phyloP scores from a whole-genome alignment of 2,329 filamentous ascomycete genomes.

The Pseudocercospora crystallina region DNA sequence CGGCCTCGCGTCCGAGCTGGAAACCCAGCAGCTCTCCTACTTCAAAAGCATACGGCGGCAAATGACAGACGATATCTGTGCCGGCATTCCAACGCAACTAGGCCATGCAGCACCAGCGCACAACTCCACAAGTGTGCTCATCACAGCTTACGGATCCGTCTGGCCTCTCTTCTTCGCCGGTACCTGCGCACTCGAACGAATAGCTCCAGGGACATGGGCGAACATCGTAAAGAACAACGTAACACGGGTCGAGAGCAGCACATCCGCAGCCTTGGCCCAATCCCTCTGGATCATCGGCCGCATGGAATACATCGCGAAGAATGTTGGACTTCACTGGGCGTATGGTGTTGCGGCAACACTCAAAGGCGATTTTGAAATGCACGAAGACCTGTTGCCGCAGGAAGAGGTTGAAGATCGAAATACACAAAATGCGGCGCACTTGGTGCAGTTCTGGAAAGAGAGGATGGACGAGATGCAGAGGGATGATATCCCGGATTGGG shows the following conservation, averaged over 20 bases:
- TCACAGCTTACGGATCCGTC: constrained; percentile 32
- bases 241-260: constrained; percentile 7
- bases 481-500: constrained; percentile 11
- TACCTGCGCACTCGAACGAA: constrained; percentile 32
- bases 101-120: constrained; percentile 28
- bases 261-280: constrained; percentile 29
- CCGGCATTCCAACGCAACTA: constrained; percentile 26
- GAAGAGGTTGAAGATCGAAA: constrained; percentile 1
- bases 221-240: constrained; percentile 8
- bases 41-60: constrained; percentile 29
- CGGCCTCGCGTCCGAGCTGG: constrained; percentile 11
- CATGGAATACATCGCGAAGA: constrained; percentile 30
- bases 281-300: constrained; percentile 33
- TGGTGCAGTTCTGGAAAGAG: constrained; percentile 9
- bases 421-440: neutral
- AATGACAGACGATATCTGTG: constrained; percentile 35
- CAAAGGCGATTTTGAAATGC: constrained; percentile 29
- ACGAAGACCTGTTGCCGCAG: constrained; percentile 18
- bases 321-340: constrained; percentile 32
- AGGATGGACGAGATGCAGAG: constrained; percentile 8
- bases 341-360: constrained; percentile 32
- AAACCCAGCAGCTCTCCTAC: constrained; percentile 25
- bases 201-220: constrained; percentile 19
- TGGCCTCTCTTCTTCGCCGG: constrained; percentile 38
- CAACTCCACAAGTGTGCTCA: constrained; percentile 27